Evolutionary conservation across 176 grass and related monocot genomes (phyloP), one percentile per base, ranked within the genome.

Genomic region (Sorghum bicolor): DNA sequence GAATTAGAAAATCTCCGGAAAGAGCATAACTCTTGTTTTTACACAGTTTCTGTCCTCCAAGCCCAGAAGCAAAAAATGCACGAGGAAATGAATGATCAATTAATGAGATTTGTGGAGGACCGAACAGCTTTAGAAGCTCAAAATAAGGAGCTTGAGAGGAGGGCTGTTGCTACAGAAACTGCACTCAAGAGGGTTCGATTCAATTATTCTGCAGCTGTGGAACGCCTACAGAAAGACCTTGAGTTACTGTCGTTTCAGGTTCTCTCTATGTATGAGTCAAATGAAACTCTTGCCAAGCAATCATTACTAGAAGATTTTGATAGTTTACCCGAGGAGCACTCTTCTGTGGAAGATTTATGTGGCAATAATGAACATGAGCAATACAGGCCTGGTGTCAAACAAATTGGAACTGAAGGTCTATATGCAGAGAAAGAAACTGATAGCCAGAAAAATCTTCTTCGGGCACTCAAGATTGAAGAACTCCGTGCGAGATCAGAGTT

Each of bases 221-320:
- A 90, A 70, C 87, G 89, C 64, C 87, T 99, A 67, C 96, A 99
- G 80, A 99, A 99, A 83, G 96, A 99, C 66, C 89, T 99, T 74
- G 89, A 95, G 64, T 86, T 99, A 82, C 89, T 99, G 65, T 99
- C 93, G 45, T 94, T 92, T 84, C 96, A 99, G 89, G 96, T 99
- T 77, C 90, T 99, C 64, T 99, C 96, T 75, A 94, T 99, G 91
- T 99, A 99, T 10, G 93, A 99, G 70, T 88, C 91, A 72, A 92
- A 93, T 78, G 91, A 99, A 94, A 96, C 85, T 55, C 82, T 95
- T 82, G 93, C 93, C 14, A 99, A 96, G 85, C 93, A 95, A 83
- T 76, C 89, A 3, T 88, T 92, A 72, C 15, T 86, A 75, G 89
- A 91, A 87, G 89, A 87, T 88, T 73, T 36, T 81, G 77, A 88